Conservation (phyloP, 169 alveolate genomes). For the Cryptosporidium viatorum region DNA sequence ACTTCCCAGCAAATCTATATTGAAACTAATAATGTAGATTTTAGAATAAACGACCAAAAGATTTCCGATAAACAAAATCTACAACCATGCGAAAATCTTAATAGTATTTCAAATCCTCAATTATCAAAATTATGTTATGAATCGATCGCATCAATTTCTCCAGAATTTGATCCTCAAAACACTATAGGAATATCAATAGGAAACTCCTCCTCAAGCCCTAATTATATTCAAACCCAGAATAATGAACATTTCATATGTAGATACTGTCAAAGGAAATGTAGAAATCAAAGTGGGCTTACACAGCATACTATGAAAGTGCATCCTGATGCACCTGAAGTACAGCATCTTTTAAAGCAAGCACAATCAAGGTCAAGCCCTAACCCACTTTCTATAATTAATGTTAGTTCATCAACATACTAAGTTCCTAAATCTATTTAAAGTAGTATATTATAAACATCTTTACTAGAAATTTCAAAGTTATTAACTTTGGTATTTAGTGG, state of each 20-base stretch:
- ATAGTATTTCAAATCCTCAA: neutral
- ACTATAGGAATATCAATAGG: constrained; percentile 37
- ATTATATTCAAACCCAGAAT: constrained; percentile 33
- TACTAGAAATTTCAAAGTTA: neutral
- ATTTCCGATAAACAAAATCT: constrained; percentile 7
- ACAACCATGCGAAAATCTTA: constrained; percentile 21
- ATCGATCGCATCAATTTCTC: neutral
- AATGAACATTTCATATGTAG: constrained; percentile 69
- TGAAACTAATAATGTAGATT: constrained; percentile 26
- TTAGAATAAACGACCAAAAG: constrained; percentile 9
- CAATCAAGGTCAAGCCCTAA: constrained; percentile 70
- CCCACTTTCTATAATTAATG: constrained; percentile 59
- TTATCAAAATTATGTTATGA: constrained; percentile 32
- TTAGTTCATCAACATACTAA: constrained; percentile 21
- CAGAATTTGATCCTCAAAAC: constrained; percentile 46
- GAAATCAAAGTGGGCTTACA: constrained; percentile 75
- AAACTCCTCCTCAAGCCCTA: constrained; percentile 13
- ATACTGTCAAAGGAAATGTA: constrained; percentile 70
- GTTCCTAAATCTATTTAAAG: neutral
- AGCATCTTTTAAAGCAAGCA: constrained; percentile 70
- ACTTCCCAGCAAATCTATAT: constrained; percentile 4
- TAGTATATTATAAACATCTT: constrained; percentile 58
- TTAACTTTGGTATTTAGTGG: constrained; percentile 10
- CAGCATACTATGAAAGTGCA: constrained; percentile 75
- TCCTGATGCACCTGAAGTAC: constrained; percentile 75